A percentile compares a stretch with the other conserved stretches of the same genome.
phyloP scores from a whole-genome alignment of 2,329 filamentous ascomycete genomes.

The Endothia cerciana region DNA sequence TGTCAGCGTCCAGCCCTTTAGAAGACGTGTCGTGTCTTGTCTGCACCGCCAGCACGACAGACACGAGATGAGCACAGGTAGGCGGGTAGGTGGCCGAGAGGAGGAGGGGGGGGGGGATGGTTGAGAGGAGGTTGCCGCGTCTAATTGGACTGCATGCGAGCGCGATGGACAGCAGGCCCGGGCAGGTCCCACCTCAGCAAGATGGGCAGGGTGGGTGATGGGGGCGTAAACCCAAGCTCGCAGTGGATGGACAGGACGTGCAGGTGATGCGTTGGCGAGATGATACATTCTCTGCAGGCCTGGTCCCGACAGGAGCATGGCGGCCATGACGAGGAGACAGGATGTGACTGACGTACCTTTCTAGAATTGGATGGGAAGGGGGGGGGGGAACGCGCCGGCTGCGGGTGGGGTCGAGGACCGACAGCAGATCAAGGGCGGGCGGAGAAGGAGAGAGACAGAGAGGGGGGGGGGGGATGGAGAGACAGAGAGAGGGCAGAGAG shows the following conservation, averaged over 20 bases:
- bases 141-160: neutral
- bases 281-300: neutral
- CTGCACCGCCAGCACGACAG: neutral
- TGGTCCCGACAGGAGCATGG: slow-evolving; percentile 1
- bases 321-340: neutral
- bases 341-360: neutral
- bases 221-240: neutral
- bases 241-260: neutral
- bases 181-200: neutral
- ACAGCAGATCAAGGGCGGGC: neutral
- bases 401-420: neutral
- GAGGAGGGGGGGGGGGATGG: neutral
- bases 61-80: neutral
- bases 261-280: neutral
- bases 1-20: slow-evolving; percentile 5
- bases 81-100: neutral
- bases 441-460: neutral
- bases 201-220: neutral
- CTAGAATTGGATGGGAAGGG: neutral
- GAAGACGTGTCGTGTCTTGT: neutral
- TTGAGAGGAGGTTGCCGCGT: slow-evolving; percentile 1
- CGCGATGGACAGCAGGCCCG: neutral
- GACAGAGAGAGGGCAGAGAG: no score
- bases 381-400: neutral
- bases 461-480: no score